phyloP scores from a whole-genome alignment of 1,284 basidiomycete genomes.

The Apiotrichum porosum region DNA sequence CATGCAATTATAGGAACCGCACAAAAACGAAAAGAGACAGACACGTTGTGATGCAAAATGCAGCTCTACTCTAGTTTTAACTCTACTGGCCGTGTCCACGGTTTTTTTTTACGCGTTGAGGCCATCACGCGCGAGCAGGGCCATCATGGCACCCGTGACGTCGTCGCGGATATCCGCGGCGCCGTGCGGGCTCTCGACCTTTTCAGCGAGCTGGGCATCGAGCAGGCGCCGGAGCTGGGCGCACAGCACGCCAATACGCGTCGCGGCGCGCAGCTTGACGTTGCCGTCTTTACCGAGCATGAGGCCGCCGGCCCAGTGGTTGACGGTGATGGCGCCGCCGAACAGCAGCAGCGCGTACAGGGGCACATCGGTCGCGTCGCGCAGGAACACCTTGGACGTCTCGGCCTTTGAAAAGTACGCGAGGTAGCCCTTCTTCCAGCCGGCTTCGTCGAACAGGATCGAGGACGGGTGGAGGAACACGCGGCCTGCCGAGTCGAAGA shows the following conservation, averaged over 20 bases:
- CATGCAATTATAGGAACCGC: not conserved
- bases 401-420: constrained; percentile 77
- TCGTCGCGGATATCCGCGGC: constrained; percentile 56
- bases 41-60: not conserved
- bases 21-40: no score
- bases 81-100: no score
- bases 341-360: constrained; percentile 79
- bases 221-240: constrained; percentile 78
- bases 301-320: constrained; percentile 71
- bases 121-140: constrained; percentile 55
- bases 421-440: constrained; percentile 73
- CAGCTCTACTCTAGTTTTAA: not conserved
- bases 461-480: constrained; percentile 69
- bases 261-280: constrained; percentile 73
- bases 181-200: constrained; percentile 48
- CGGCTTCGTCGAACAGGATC: constrained; percentile 66
- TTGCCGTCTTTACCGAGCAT: constrained; percentile 56
- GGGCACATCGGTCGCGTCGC: constrained; percentile 86
- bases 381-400: constrained; percentile 79
- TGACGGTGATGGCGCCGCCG: constrained; percentile 71
- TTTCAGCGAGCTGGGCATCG: constrained; percentile 61
- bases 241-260: constrained; percentile 81
- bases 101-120: constrained; percentile 20
- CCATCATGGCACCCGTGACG: constrained; percentile 65
- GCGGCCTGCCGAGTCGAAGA: constrained; percentile 58